Conservation (phyloP, 495 filamentous ascomycete species). For the Daldinia vernicosa region DNA sequence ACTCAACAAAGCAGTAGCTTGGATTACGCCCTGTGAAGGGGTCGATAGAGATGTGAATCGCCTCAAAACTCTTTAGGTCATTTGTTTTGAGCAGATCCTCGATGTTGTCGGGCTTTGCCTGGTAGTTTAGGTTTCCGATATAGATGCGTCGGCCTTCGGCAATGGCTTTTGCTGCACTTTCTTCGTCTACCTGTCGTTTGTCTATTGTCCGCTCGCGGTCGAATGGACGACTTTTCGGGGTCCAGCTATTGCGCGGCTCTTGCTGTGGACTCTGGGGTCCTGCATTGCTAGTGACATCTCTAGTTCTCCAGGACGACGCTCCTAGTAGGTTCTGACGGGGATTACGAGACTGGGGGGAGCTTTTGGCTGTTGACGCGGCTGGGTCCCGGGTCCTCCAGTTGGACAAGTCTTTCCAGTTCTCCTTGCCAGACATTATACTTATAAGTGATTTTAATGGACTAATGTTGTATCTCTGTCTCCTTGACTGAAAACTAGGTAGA, state of each 20-base stretch:
- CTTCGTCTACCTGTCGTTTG: slow-evolving; percentile 4
- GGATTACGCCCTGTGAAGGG: slow-evolving; percentile 73
- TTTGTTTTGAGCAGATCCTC: slow-evolving; percentile 62
- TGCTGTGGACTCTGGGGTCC: neutral
- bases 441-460: no score
- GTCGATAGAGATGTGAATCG: slow-evolving; percentile 73
- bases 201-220: neutral
- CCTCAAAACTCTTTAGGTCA: slow-evolving; percentile 57
- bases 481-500: no score
- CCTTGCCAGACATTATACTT: slow-evolving; percentile 7
- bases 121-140: slow-evolving; percentile 74
- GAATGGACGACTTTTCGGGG: neutral
- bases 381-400: slow-evolving; percentile 22
- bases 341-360: neutral
- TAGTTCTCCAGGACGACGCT: slow-evolving; percentile 18
- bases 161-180: slow-evolving; percentile 49
- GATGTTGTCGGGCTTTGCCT: slow-evolving; percentile 68
- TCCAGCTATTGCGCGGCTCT: neutral
- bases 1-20: slow-evolving; percentile 76
- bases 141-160: slow-evolving; percentile 66
- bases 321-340: neutral
- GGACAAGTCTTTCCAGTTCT: slow-evolving; percentile 20
- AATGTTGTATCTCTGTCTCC: no score
- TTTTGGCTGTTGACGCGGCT: slow-evolving; percentile 1
- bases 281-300: neutral